Percentiles rank a stretch among this genome's conserved stretches.
phyloP scores from a whole-genome alignment of 2,329 filamentous ascomycete species.

The Dichotomopilus funicola region DNA sequence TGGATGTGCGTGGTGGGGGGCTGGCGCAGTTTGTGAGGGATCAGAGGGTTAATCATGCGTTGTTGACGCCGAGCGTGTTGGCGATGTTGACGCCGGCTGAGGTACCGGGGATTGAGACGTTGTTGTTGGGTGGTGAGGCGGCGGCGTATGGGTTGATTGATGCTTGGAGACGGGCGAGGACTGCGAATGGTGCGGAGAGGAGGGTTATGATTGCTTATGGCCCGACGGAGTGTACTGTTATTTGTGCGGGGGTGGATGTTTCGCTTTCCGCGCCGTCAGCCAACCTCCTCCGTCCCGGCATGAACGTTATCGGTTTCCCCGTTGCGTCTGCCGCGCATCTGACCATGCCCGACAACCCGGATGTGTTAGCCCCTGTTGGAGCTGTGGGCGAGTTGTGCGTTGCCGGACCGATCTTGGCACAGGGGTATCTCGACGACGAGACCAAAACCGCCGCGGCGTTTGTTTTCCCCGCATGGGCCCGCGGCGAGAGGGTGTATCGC shows the following conservation, averaged over 20 bases:
- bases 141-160: slow-evolving; percentile 13
- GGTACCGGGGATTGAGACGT: slow-evolving; percentile 18
- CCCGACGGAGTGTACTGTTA: slow-evolving; percentile 20
- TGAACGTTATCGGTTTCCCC: slow-evolving; percentile 13
- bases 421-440: slow-evolving; percentile 19
- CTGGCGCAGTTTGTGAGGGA: slow-evolving; percentile 24
- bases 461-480: neutral
- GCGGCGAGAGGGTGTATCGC: slow-evolving; percentile 31
- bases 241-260: slow-evolving; percentile 12
- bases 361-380: slow-evolving; percentile 19
- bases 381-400: slow-evolving; percentile 19
- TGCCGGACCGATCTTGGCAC: slow-evolving; percentile 15
- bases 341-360: slow-evolving; percentile 8
- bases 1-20: slow-evolving; percentile 25
- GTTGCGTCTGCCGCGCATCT: slow-evolving; percentile 8
- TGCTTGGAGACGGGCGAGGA: slow-evolving; percentile 1
- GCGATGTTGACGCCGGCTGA: slow-evolving; percentile 17
- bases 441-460: slow-evolving; percentile 33
- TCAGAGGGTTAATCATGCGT: slow-evolving; percentile 19
- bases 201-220: slow-evolving; percentile 18
- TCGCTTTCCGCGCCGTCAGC: slow-evolving; percentile 5
- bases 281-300: slow-evolving; percentile 17
- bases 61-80: slow-evolving; percentile 23
- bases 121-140: slow-evolving; percentile 22
- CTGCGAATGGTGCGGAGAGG: neutral